Evolutionary conservation across 2,329 filamentous ascomycete genomes (phyloP).

Genomic region (Aspergillus novoparasiticus): DNA sequence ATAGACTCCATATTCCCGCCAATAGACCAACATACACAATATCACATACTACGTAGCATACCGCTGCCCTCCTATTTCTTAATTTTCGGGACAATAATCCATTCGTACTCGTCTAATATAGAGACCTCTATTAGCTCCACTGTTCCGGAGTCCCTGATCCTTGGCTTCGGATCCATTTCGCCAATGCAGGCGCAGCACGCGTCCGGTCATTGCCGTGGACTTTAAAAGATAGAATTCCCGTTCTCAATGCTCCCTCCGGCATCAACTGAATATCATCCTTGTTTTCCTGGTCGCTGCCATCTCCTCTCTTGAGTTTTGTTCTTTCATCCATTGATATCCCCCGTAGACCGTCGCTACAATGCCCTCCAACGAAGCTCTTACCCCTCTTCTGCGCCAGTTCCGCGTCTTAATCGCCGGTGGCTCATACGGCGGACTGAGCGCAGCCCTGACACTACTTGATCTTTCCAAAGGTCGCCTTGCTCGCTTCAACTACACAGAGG

Average conservation of each 20-base stretch:
- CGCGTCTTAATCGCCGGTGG: conserved; percentile 70
- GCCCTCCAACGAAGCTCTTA: conserved; percentile 31
- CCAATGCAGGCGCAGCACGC: not conserved
- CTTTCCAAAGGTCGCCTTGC: conserved; percentile 59
- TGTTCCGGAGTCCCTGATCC: not conserved
- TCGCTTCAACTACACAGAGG: conserved; percentile 43
- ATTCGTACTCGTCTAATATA: not conserved
- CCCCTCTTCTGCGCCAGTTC: conserved; percentile 32
- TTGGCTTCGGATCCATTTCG: conserved; percentile 7
- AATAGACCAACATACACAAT: not conserved
- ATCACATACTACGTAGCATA: not conserved
- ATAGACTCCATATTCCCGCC: not conserved
- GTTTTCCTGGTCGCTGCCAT: not conserved
- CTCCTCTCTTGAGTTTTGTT: not conserved
- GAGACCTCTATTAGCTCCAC: conserved; percentile 7
- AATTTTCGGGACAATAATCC: not conserved
- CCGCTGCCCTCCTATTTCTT: not conserved
- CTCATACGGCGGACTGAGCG: conserved; percentile 71
- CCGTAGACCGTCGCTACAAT: conserved; percentile 15
- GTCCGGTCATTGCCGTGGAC: not conserved
- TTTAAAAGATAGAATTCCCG: not conserved
- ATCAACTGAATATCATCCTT: not conserved
- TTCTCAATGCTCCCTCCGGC: not conserved
- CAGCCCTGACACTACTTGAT: conserved; percentile 68
- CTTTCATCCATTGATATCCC: not conserved